These are phyloP conservation scores for Piper betle DNA, from an alignment of 164 flowering plant genomes.

Conservation along the genomic window DNA sequence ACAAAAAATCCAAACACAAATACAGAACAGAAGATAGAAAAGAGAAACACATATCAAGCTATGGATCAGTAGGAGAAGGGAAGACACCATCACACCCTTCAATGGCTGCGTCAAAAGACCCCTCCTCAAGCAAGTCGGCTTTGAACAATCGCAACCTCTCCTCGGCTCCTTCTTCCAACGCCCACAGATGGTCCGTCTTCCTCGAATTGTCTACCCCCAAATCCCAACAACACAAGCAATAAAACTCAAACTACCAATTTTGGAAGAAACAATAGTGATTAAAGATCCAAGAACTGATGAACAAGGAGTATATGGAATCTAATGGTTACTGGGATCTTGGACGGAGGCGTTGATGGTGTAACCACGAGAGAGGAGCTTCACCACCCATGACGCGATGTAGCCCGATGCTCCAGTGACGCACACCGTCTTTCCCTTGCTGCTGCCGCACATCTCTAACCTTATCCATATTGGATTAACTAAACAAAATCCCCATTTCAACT, in stretches of 20 bases:
- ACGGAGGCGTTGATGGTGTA: slow-evolving; percentile 10
- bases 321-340: slow-evolving; percentile 6
- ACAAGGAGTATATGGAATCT: not conserved
- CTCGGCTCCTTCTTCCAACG: slow-evolving; percentile 10
- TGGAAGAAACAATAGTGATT: not conserved
- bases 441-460: no score
- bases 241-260: not conserved
- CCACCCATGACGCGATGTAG: slow-evolving; percentile 13
- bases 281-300: not conserved
- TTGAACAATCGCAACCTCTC: slow-evolving; percentile 9
- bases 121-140: slow-evolving; percentile 10
- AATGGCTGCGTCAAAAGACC: slow-evolving; percentile 7
- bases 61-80: slow-evolving; percentile 2
- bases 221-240: not conserved
- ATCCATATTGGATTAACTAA: no score
- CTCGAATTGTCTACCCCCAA: slow-evolving; percentile 8
- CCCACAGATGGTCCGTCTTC: slow-evolving; percentile 8
- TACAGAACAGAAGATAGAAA: not conserved
- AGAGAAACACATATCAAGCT: slow-evolving; percentile 2
- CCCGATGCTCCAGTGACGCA: slow-evolving; percentile 13
- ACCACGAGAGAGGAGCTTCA: slow-evolving; percentile 8
- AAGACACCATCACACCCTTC: slow-evolving; percentile 13
- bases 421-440: slow-evolving; percentile 5
- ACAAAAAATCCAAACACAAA: no score
- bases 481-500: no score